Evolutionary conservation across 352 stramenopile genomes (phyloP).

Genomic region (Blastocystis sp.): DNA sequence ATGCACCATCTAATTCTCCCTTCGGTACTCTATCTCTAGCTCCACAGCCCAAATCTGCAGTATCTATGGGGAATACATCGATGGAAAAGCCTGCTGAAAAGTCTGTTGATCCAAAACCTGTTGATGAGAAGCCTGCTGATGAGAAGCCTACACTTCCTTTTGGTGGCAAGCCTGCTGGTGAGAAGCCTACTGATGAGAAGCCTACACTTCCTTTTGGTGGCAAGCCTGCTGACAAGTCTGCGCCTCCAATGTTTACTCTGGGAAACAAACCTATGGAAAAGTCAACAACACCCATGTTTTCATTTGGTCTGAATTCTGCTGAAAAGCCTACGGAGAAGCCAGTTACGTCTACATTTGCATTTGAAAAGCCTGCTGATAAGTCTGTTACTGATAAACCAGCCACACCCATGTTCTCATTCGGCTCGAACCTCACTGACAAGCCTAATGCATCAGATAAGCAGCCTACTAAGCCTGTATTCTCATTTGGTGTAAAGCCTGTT

Average conservation of each 20-base stretch:
- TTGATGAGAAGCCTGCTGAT: neutral
- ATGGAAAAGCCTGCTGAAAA: too few species aligned
- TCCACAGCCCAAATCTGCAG: too few species aligned
- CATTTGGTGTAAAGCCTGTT: neutral
- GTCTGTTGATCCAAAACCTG: neutral
- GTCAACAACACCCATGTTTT: neutral
- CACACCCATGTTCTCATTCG: constrained; percentile 4
- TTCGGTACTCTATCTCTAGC: too few species aligned
- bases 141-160: constrained; percentile 19
- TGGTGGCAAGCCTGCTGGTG: neutral
- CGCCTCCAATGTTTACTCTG: neutral
- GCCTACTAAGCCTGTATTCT: neutral
- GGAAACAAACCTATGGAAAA: too few species aligned
- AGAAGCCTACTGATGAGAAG: neutral
- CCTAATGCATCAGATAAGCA: neutral
- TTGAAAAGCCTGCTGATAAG: neutral
- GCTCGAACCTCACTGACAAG: neutral
- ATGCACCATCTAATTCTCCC: too few species aligned
- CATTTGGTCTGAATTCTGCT: neutral
- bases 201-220: constrained; percentile 8
- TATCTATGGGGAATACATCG: too few species aligned
- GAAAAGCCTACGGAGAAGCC: neutral
- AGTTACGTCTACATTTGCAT: neutral
- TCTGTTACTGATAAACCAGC: neutral
- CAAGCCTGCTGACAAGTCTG: neutral